Percentiles rank a stretch among this genome's conserved stretches.
Evolutionary conservation across 2,329 filamentous ascomycete species (phyloP).

Genomic region (Epichloe scottii): DNA sequence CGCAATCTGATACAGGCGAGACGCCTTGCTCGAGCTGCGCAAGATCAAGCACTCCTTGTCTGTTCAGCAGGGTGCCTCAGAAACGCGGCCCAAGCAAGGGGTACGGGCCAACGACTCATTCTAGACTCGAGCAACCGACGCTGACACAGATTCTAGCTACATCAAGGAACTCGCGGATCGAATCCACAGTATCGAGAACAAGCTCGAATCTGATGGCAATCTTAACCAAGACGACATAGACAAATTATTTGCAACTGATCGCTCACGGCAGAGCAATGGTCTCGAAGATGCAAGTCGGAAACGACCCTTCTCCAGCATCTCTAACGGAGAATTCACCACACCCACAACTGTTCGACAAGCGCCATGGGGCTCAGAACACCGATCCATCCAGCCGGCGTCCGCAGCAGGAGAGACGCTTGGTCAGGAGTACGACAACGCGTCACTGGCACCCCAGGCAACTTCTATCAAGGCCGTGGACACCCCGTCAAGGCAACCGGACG

Average conservation of each 20-base stretch:
- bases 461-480: slow-evolving; percentile 25
- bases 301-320: slow-evolving; percentile 36
- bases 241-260: slow-evolving; percentile 23
- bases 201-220: slow-evolving; percentile 45
- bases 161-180: slow-evolving; percentile 86
- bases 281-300: slow-evolving; percentile 25
- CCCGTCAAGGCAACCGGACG: slow-evolving; percentile 23
- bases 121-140: background rate
- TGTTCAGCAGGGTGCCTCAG: slow-evolving; percentile 79
- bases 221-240: slow-evolving; percentile 35
- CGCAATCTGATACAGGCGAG: slow-evolving; percentile 58
- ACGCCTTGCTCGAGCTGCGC: slow-evolving; percentile 73
- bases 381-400: slow-evolving; percentile 30
- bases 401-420: slow-evolving; percentile 21
- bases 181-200: slow-evolving; percentile 70
- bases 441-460: slow-evolving; percentile 33
- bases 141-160: slow-evolving; percentile 39
- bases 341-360: slow-evolving; percentile 29
- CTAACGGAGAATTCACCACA: slow-evolving; percentile 27
- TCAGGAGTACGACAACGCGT: slow-evolving; percentile 25
- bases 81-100: slow-evolving; percentile 86
- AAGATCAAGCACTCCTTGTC: slow-evolving; percentile 61
- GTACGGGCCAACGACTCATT: slow-evolving; percentile 20
- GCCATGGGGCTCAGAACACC: slow-evolving; percentile 35
- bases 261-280: slow-evolving; percentile 17